phyloP scores from a whole-genome alignment of 176 grass and related monocot species.

The Oryza meridionalis region DNA sequence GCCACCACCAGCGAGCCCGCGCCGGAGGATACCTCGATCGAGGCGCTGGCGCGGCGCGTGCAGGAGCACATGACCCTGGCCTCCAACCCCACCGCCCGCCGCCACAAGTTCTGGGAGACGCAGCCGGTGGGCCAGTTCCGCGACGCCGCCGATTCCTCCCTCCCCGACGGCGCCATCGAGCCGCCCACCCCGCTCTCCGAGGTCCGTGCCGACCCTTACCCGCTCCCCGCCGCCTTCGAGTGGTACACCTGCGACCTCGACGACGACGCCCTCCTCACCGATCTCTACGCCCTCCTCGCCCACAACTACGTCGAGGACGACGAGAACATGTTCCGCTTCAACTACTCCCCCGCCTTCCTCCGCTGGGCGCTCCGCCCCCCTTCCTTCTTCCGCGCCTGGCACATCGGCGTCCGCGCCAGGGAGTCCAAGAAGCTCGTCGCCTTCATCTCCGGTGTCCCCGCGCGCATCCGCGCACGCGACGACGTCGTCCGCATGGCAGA shows the following conservation, averaged over 20 bases:
- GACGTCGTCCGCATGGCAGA: constrained; percentile 94
- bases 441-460: constrained; percentile 93
- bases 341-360: constrained; percentile 93
- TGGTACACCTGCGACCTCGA: constrained; percentile 99
- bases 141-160: constrained; percentile 59
- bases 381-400: constrained; percentile 87
- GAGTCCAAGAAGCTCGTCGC: constrained; percentile 88
- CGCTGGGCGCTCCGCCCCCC: constrained; percentile 93
- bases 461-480: constrained; percentile 77
- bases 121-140: constrained; percentile 94
- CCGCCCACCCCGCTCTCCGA: constrained; percentile 67
- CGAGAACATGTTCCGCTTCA: constrained; percentile 99
- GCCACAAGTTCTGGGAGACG: constrained; percentile 98
- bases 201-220: constrained; percentile 91
- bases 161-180: constrained; percentile 85
- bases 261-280: constrained; percentile 70
- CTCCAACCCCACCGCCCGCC: constrained; percentile 56
- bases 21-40: constrained; percentile 57
- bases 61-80: constrained; percentile 70
- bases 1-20: constrained; percentile 7
- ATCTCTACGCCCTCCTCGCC: constrained; percentile 87
- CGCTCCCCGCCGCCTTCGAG: constrained; percentile 83
- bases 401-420: constrained; percentile 97
- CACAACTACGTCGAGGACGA: constrained; percentile 99
- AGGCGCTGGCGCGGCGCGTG: constrained; percentile 70